Evolutionary conservation across 1,139 yeast species (phyloP).

Genomic region (Hemisphaericaspora subhashii): DNA sequence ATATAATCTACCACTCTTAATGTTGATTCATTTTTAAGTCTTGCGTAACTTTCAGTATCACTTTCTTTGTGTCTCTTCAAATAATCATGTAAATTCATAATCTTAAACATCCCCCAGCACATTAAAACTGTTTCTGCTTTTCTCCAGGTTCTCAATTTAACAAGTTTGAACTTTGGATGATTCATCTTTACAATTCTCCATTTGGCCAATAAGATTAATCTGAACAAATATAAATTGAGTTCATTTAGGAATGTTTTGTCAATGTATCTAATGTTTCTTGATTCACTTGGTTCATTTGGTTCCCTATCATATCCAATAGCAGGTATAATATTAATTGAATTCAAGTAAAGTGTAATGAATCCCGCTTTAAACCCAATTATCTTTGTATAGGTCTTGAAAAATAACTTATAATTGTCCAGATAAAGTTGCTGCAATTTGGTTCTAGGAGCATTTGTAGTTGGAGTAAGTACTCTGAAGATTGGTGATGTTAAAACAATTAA

Average conservation of each 20-base stretch:
- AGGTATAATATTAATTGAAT: constrained; percentile 28
- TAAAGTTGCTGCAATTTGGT: constrained; percentile 14
- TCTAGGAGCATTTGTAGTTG: constrained; percentile 7
- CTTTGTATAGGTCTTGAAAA: constrained; percentile 38
- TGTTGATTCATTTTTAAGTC: constrained; percentile 21
- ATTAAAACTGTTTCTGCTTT: constrained; percentile 35
- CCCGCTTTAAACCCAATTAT: constrained; percentile 38
- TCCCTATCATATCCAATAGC: constrained; percentile 25
- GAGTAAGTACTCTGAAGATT: constrained; percentile 21
- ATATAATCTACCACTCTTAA: constrained; percentile 22
- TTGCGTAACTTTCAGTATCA: constrained; percentile 13
- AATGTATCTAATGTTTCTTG: constrained; percentile 25
- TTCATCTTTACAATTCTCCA: constrained; percentile 45
- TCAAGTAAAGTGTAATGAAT: constrained; percentile 27
- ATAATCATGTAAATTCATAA: constrained; percentile 42
- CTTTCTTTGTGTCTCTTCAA: constrained; percentile 15
- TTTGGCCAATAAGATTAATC: constrained; percentile 39
- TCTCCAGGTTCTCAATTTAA: constrained; percentile 32
- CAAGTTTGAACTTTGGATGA: constrained; percentile 32
- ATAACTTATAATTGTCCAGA: constrained; percentile 23
- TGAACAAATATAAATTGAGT: constrained; percentile 34
- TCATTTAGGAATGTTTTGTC: constrained; percentile 29
- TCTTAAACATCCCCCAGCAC: constrained; percentile 40
- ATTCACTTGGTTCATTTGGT: constrained; percentile 14
- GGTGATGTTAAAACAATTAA: constrained; percentile 39